A percentile compares a stretch with the other conserved stretches of the same genome.
Evolutionary conservation across 1,284 basidiomycete genomes (phyloP).

Genomic region (Leucoagaricus sp.): DNA sequence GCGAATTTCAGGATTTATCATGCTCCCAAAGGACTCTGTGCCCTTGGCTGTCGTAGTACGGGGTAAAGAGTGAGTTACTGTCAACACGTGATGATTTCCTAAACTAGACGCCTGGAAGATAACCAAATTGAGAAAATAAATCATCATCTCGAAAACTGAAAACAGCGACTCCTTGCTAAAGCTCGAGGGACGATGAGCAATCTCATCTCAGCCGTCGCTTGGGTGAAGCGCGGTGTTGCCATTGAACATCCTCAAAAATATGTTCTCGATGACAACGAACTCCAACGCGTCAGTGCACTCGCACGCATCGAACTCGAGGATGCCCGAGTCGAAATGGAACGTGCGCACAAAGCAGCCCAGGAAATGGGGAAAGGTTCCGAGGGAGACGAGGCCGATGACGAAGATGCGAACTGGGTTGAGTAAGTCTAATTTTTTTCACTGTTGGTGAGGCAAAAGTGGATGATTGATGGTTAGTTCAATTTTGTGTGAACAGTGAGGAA

Average conservation of each 20-base stretch:
- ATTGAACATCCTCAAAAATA: slow-evolving; percentile 84
- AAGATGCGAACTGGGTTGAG: slow-evolving; percentile 78
- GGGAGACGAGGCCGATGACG: slow-evolving; percentile 57
- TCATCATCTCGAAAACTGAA: background rate
- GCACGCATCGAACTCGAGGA: slow-evolving; percentile 89
- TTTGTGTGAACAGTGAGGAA: slow-evolving; percentile 41
- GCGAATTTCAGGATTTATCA: no score
- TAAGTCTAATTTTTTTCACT: slow-evolving; percentile 47
- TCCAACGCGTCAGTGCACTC: slow-evolving; percentile 88
- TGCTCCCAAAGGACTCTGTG: no score
- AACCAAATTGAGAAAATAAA: background rate
- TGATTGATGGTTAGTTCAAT: slow-evolving; percentile 26
- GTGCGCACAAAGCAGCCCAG: slow-evolving; percentile 77
- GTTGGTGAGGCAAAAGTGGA: slow-evolving; percentile 19
- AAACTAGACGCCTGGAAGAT: background rate
- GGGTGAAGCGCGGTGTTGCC: slow-evolving; percentile 87
- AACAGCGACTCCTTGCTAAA: background rate
- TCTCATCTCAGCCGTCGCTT: slow-evolving; percentile 64
- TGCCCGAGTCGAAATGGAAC: slow-evolving; percentile 83
- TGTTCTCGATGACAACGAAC: slow-evolving; percentile 87
- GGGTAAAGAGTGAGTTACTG: no score
- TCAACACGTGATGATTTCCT: no score
- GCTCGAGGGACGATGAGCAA: slow-evolving; percentile 53
- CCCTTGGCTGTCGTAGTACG: no score
- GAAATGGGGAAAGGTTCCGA: slow-evolving; percentile 69